Base-by-base conservation (phyloP, 2,329 filamentous ascomycete genomes). In the Trichoderma koningiopsis region DNA sequence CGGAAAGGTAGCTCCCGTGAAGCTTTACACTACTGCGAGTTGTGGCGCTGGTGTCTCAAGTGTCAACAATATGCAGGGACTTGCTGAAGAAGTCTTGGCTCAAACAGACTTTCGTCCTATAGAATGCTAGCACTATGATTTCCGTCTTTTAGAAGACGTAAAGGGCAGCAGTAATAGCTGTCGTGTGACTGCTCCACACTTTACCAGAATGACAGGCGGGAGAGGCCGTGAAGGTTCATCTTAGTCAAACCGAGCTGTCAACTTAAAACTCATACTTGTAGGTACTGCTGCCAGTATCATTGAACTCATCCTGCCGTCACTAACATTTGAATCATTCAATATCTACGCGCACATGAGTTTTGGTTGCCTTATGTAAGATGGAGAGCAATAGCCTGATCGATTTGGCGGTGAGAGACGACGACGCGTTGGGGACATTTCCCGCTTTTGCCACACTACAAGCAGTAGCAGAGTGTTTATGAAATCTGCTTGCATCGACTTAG, bases 321-420 rank as follows among this genome's bases (percentile, higher is more conserved):
- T 43, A 7, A 10, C 6, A 33, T 11, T 8, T 31, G 29, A 40
- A 19, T n/a, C 19, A 33, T 11, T 8, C 6, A 5, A 40, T 6
- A 2, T 43, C 19, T n/a, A 43, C 2, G 37, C 1, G 37, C 14
- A 43, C 13, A 22, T 24, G 16, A 47, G 8, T 8, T 11, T 13
- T 49, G 8, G n/a, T 5, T 24, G 47, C 47, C 43, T 49, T 49
- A 49, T 49, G 47, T 35, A 10, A 62, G n/a, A 35, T 27, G 43
- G n/a, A 53, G 33, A 33, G 55, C 6, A 55, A 43, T 33, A 24
- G 6, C 2, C 22, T 29, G 22, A 52, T 16, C 1, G 61, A 64
- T 62, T 5, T 62, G 60, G 60, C 60, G 60, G 60, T 62, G 60
- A 62, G 29, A 16, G n/a, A 8, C 19, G 60, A 22, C 19, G n/a